A percentile compares a stretch with the other conserved stretches of the same genome.
Conservation (phyloP, 2,329 filamentous ascomycete species). For the Cercospora citrullina region DNA sequence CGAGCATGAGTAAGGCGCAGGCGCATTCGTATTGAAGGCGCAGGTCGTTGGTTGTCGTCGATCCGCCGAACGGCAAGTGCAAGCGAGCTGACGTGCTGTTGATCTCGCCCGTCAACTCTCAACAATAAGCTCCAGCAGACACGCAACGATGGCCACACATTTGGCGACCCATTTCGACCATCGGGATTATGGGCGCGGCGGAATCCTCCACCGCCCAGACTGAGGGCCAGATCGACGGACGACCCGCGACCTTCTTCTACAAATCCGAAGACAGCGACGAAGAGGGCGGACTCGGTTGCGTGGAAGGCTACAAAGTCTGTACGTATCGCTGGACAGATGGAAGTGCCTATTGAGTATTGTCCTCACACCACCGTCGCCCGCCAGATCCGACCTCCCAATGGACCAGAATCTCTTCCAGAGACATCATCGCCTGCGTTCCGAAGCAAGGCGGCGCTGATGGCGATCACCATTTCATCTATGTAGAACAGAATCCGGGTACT, state of each 20-base stretch:
- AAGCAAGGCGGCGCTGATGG: slow-evolving; percentile 14
- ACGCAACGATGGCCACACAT: background rate
- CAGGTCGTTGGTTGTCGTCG: background rate
- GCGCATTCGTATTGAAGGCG: slow-evolving; percentile 3
- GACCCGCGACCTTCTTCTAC: slow-evolving; percentile 32
- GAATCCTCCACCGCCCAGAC: slow-evolving; percentile 25
- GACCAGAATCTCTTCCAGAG: slow-evolving; percentile 21
- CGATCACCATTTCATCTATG: slow-evolving; percentile 31
- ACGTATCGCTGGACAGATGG: slow-evolving; percentile 10
- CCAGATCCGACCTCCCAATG: slow-evolving; percentile 24
- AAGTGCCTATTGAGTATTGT: background rate
- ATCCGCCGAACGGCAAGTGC: background rate
- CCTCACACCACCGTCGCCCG: background rate
- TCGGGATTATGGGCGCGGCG: slow-evolving; percentile 25
- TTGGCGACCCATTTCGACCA: background rate
- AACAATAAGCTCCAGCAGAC: background rate
- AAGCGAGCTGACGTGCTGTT: slow-evolving; percentile 7
- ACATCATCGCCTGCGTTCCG: slow-evolving; percentile 32
- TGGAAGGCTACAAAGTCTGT: slow-evolving; percentile 29
- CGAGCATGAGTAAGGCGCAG: background rate
- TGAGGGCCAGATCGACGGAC: slow-evolving; percentile 31
- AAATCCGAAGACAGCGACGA: slow-evolving; percentile 23
- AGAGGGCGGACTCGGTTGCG: slow-evolving; percentile 27
- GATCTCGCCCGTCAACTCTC: background rate
- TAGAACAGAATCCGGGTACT: slow-evolving; percentile 25